Conservation (phyloP, 148 eudicot species). For the Bassia scoparia region DNA sequence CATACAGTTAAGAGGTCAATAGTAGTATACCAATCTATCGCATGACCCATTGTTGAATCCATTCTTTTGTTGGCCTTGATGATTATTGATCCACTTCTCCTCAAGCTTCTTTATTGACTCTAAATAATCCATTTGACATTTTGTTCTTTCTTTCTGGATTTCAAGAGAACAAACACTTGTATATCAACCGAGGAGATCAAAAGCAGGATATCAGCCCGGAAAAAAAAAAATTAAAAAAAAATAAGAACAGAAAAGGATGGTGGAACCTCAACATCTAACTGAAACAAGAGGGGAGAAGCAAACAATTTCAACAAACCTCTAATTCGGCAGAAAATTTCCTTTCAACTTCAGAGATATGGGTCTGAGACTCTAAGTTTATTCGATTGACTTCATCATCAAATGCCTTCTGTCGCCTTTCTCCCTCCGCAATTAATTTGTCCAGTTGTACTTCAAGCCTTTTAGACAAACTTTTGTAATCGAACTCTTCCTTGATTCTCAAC, state of each 20-base stretch:
- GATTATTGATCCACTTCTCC: slow-evolving; percentile 76
- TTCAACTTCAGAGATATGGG: slow-evolving; percentile 67
- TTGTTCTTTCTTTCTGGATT: slow-evolving; percentile 71
- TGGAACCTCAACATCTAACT: slow-evolving; percentile 11
- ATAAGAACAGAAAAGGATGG: no score
- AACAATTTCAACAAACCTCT: slow-evolving; percentile 52
- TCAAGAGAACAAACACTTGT: slow-evolving; percentile 14
- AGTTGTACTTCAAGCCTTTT: slow-evolving; percentile 80
- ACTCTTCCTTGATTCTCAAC: slow-evolving; percentile 94
- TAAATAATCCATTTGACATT: slow-evolving; percentile 97
- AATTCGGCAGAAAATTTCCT: slow-evolving; percentile 59
- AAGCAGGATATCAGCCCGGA: neutral
- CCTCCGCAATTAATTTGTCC: slow-evolving; percentile 85
- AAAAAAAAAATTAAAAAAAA: neutral
- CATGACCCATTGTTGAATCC: slow-evolving; percentile 42
- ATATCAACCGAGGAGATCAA: neutral
- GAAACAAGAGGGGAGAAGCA: slow-evolving; percentile 8
- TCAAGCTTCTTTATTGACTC: slow-evolving; percentile 91
- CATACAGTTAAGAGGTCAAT: neutral
- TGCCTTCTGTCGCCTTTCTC: slow-evolving; percentile 81
- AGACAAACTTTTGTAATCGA: slow-evolving; percentile 87
- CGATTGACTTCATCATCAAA: slow-evolving; percentile 77
- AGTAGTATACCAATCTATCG: slow-evolving; percentile 48
- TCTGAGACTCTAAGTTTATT: slow-evolving; percentile 62
- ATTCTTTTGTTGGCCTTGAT: slow-evolving; percentile 55